Evolutionary conservation across 169 alveolate genomes (phyloP).

Genomic region (Eimeria tenella): DNA sequence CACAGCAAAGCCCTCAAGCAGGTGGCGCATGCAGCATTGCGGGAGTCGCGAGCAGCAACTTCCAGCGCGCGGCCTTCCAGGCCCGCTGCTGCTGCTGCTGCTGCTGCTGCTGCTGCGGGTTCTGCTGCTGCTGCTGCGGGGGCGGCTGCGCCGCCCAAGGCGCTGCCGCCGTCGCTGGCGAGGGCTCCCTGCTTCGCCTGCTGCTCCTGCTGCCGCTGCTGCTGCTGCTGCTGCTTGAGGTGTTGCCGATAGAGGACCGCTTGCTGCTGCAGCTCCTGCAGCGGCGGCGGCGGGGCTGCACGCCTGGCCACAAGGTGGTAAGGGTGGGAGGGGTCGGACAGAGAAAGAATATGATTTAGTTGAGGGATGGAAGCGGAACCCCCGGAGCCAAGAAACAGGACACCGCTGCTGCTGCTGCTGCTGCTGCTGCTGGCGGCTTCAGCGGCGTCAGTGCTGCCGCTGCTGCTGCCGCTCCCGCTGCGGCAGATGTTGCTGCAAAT

Average conservation of each 20-base stretch:
- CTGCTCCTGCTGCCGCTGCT: neutral
- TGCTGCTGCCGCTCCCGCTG: neutral
- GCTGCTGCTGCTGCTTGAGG: neutral
- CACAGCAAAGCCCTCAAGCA: neutral
- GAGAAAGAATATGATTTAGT: conserved; percentile 46
- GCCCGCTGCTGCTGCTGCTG: neutral
- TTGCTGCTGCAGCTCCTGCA: neutral
- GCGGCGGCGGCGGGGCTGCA: neutral
- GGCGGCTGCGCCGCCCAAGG: neutral
- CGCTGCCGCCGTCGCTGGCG: neutral
- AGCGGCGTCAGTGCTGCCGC: neutral
- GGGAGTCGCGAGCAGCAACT: neutral
- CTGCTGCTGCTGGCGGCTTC: neutral
- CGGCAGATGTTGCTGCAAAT: neutral
- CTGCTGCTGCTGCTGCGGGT: neutral
- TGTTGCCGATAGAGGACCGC: neutral
- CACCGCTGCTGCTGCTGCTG: neutral
- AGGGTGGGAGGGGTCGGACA: conserved; percentile 38
- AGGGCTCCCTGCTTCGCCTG: neutral
- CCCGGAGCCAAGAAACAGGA: conserved; percentile 44
- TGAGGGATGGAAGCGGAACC: conserved; percentile 49
- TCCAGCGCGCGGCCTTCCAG: neutral
- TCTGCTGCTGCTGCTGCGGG: neutral
- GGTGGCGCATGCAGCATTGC: conserved; percentile 21
- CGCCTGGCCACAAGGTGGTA: neutral